Conservation (phyloP, 139 green algal species). For the Tetraselmis striata region DNA sequence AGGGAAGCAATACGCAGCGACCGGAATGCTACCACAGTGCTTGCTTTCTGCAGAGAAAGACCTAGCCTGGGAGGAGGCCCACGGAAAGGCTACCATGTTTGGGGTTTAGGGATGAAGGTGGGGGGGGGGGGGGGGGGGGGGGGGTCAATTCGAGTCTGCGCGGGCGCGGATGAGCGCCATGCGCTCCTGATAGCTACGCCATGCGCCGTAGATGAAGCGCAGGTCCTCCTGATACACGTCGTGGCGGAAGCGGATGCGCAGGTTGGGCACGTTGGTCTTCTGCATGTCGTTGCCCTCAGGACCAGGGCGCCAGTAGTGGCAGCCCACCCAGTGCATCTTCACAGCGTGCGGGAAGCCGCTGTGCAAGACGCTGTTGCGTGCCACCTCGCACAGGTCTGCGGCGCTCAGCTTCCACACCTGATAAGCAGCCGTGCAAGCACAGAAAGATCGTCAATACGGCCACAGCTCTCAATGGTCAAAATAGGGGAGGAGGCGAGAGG, state of each 20-base stretch:
- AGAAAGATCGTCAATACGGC: too few relatives aligned
- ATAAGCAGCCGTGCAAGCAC: too few relatives aligned
- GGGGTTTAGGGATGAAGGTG: too few relatives aligned
- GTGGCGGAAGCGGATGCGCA: constrained; percentile 85
- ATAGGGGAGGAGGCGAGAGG: too few relatives aligned
- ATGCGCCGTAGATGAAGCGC: neutral
- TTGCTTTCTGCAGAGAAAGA: too few relatives aligned
- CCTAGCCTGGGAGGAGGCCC: too few relatives aligned
- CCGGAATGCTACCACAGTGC: too few relatives aligned
- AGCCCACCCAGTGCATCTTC: constrained; percentile 63
- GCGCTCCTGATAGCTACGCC: neutral
- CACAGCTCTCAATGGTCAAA: too few relatives aligned
- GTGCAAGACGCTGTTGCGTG: constrained; percentile 91
- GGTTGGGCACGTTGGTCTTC: constrained; percentile 95
- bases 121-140: too few relatives aligned
- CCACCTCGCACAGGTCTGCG: constrained; percentile 95
- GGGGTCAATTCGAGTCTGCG: neutral
- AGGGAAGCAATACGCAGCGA: too few relatives aligned
- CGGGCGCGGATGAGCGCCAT: neutral
- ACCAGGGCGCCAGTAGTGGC: constrained; percentile 74
- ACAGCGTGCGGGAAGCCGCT: constrained; percentile 84
- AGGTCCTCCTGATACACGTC: constrained; percentile 23
- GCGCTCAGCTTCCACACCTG: constrained; percentile 90
- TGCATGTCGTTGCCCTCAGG: constrained; percentile 95
- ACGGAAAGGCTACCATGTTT: too few relatives aligned